phyloP scores from a whole-genome alignment of 2,329 filamentous ascomycete species.

The Cercospora sp. region DNA sequence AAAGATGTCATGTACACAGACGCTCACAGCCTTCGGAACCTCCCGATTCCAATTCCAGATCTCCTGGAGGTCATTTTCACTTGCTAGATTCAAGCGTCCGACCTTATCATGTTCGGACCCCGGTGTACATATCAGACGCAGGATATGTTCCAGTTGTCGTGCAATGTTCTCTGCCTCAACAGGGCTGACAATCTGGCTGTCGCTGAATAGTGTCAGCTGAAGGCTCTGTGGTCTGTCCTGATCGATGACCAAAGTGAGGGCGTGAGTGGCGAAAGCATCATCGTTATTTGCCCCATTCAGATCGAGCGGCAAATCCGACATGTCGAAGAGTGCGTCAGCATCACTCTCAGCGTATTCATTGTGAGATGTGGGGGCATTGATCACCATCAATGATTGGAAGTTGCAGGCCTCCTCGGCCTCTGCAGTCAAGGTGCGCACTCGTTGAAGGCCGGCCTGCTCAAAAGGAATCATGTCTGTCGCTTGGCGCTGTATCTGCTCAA shows the following conservation, averaged over 20 bases:
- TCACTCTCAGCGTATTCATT: background rate
- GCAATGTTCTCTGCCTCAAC: background rate
- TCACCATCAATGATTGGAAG: slow-evolving; percentile 56
- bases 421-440: slow-evolving; percentile 1
- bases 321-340: slow-evolving; percentile 1
- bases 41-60: background rate
- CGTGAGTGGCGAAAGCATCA: slow-evolving; percentile 1
- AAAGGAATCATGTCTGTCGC: slow-evolving; percentile 18
- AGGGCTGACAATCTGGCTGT: background rate
- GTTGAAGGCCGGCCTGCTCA: slow-evolving; percentile 15
- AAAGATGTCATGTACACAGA: background rate
- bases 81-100: background rate
- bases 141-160: background rate
- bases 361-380: slow-evolving; percentile 44
- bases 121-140: background rate
- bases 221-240: background rate
- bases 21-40: background rate
- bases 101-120: background rate
- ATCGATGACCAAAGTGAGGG: slow-evolving; percentile 4
- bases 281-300: background rate
- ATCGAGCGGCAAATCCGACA: background rate
- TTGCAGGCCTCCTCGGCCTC: slow-evolving; percentile 48
- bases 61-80: background rate
- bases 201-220: background rate
- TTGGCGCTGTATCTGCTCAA: slow-evolving; percentile 14